Evolutionary conservation across 331 rosid genomes (phyloP), one percentile per base, ranked within the genome.

Genomic region (Malus hybrid): DNA sequence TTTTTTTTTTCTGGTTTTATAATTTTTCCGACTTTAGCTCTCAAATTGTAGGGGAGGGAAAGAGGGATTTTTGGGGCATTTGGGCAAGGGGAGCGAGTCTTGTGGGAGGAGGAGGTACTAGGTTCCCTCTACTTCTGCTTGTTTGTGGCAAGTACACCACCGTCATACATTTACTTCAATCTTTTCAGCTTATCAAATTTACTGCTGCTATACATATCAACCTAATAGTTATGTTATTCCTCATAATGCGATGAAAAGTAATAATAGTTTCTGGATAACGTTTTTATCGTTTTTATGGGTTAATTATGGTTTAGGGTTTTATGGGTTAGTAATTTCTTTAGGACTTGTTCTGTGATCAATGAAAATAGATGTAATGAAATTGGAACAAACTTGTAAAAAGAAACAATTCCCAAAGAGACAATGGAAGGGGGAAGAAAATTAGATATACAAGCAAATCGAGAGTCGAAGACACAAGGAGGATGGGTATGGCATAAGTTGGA

Each of bases 21-120:
- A 64, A 2, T 64, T 63, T 63, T 64, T 64, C 7, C 46, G 46
- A 16, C 7, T 64, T 64, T 64, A 7, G 20, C 46, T 32, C 27
- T 16, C 24, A 8, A 31, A 64, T 6, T 64, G 42, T 31, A 42
- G 14, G n/a, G 39, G 69, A 18, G 10, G 44, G 9, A 61, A 6
- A 28, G 19, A 62, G 7, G 10, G 10, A 22, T 7, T 56, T 55
- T 56, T 65, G 69, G 50, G 36, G 57, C 11, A 4, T 22, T 46
- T 20, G 27, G 27, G 39, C 20, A 16, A 9, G 36, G 18, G 46
- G 75, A 74, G 44, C 82, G 85, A 78, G 70, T 78, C 82, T 74
- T 44, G 1, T 78, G 86, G 86, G 36, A 59, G 86, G 36, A 57
- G 22, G 48, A 4, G 20, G 33, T 33, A 67, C 48, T n/a, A n/a